Percentiles rank a stretch among this genome's conserved stretches.
Conservation (phyloP, 2,329 filamentous ascomycete genomes). For the Talaromyces sp. region DNA sequence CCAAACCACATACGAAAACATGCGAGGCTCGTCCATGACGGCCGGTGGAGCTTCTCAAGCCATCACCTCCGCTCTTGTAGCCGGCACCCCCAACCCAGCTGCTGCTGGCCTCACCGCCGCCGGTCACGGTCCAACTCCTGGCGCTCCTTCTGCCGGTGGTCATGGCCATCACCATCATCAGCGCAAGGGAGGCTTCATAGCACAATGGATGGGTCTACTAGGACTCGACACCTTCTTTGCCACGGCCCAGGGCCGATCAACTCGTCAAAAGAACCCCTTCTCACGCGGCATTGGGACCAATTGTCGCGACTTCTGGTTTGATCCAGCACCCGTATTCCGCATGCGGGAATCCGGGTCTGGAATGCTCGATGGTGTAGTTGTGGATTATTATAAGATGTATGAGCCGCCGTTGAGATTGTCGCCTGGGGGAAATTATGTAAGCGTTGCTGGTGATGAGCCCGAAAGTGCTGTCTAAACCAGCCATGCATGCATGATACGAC, state of each 20-base stretch:
- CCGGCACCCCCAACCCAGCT: constrained; percentile 59
- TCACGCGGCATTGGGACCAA: constrained; percentile 78
- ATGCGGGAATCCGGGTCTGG: constrained; percentile 68
- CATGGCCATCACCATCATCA: constrained; percentile 41
- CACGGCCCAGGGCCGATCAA: constrained; percentile 64
- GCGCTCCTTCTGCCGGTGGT: constrained; percentile 38
- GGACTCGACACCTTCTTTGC: constrained; percentile 92
- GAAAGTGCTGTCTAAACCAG: constrained; percentile 26
- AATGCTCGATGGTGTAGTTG: constrained; percentile 67
- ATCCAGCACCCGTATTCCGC: constrained; percentile 75
- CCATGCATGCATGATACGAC: neutral
- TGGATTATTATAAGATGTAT: constrained; percentile 88
- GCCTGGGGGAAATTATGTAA: constrained; percentile 55
- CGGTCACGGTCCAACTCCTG: constrained; percentile 60
- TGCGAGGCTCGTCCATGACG: constrained; percentile 67
- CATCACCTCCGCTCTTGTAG: constrained; percentile 64
- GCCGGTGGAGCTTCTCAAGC: constrained; percentile 48
- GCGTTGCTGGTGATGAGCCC: constrained; percentile 37
- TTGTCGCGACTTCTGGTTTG: constrained; percentile 95
- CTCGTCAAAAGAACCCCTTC: constrained; percentile 70
- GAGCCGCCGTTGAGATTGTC: constrained; percentile 70
- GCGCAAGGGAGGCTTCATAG: constrained; percentile 57
- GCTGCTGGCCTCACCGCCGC: constrained; percentile 64
- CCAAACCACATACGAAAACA: constrained; percentile 94
- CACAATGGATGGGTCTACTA: constrained; percentile 76